phyloP scores from a whole-genome alignment of 176 grass and related monocot species.

The Rhynchospora pubera region DNA sequence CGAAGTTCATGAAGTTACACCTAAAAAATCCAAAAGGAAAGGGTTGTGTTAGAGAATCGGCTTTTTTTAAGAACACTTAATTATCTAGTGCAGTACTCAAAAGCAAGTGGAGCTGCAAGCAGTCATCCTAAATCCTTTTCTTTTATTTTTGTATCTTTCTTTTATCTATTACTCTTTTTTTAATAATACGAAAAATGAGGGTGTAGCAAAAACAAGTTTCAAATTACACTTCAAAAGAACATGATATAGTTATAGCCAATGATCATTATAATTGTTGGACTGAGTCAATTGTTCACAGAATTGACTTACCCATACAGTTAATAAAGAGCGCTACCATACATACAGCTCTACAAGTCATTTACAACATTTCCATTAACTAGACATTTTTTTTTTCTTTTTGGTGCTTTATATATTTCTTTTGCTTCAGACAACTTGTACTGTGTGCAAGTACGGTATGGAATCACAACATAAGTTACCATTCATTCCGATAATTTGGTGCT shows the following conservation, averaged over 20 bases:
- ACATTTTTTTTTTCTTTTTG: background rate
- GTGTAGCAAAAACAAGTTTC: background rate
- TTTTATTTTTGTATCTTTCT: background rate
- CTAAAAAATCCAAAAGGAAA: slow-evolving; percentile 30
- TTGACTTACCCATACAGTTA: background rate
- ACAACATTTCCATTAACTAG: background rate
- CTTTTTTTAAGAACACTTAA: background rate
- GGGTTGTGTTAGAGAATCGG: background rate
- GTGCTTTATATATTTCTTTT: background rate
- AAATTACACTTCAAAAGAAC: background rate
- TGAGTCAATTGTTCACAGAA: background rate
- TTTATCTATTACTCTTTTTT: background rate
- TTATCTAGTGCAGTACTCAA: background rate
- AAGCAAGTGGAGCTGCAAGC: background rate
- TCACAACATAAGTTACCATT: background rate
- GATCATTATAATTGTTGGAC: background rate
- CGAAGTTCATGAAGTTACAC: slow-evolving; percentile 94
- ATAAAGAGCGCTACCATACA: background rate
- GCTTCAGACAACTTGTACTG: background rate
- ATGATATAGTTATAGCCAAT: background rate
- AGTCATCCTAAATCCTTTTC: background rate
- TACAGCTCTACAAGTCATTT: background rate
- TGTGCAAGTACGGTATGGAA: background rate
- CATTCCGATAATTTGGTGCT: background rate
- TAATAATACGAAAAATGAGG: background rate